A percentile compares a stretch with the other conserved stretches of the same genome.
phyloP scores from a whole-genome alignment of 2,329 filamentous ascomycete genomes.

The Myrmaecium sp. region DNA sequence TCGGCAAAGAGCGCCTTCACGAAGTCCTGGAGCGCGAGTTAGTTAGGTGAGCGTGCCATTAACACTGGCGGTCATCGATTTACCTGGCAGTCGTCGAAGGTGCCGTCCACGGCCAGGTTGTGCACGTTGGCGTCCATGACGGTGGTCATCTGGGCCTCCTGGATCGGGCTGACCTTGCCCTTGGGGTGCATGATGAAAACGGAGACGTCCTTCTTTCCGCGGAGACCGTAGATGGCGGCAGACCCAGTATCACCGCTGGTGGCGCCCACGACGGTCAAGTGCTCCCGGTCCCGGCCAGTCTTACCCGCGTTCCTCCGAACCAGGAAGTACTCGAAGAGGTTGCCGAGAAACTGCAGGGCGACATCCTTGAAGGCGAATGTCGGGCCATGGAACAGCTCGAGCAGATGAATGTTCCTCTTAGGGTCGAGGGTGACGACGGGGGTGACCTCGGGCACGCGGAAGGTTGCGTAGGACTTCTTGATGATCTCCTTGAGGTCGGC shows the following conservation, averaged over 20 bases:
- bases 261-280: constrained; percentile 24
- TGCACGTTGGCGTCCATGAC: constrained; percentile 82
- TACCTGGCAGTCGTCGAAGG: constrained; percentile 90
- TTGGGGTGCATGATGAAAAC: constrained; percentile 91
- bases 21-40: constrained; percentile 45
- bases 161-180: constrained; percentile 77
- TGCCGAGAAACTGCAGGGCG: constrained; percentile 86
- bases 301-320: constrained; percentile 56
- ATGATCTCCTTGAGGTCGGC: constrained; percentile 72
- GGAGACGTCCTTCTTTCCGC: constrained; percentile 92
- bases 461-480: constrained; percentile 71
- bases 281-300: constrained; percentile 42
- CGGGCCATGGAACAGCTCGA: constrained; percentile 93
- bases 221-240: constrained; percentile 85
- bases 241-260: constrained; percentile 53
- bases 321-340: constrained; percentile 82
- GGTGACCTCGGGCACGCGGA: constrained; percentile 62
- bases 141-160: constrained; percentile 95
- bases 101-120: constrained; percentile 76
- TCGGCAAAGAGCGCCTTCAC: constrained; percentile 89
- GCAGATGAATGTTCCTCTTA: constrained; percentile 56
- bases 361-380: constrained; percentile 91
- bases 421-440: constrained; percentile 63
- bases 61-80: constrained; percentile 3
- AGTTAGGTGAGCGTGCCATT: too few species aligned